Conservation (phyloP, 257 asterid species). For the Paulownia fortunei region DNA sequence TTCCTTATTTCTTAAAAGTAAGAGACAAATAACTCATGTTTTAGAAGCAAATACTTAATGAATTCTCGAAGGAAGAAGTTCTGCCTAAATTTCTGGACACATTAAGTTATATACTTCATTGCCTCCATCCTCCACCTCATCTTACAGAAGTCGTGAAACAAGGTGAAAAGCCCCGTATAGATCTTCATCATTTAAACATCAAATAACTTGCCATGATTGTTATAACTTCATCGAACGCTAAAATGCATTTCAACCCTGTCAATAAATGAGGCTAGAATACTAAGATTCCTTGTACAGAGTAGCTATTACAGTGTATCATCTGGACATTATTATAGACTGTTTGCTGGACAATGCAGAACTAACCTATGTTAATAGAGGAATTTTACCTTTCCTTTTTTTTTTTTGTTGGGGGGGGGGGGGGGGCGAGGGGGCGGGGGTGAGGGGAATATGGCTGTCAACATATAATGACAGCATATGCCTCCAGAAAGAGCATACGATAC, state of each 20-base stretch:
- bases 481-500: constrained; percentile 2
- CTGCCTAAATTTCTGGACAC: neutral
- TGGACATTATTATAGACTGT: neutral
- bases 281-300: neutral
- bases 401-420: no score
- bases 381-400: no score
- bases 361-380: no score
- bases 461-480: neutral
- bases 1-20: neutral
- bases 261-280: neutral
- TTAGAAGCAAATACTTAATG: neutral
- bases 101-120: neutral
- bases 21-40: neutral
- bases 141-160: neutral
- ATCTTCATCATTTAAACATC: neutral
- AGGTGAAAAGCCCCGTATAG: neutral
- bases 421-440: no score
- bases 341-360: no score
- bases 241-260: neutral
- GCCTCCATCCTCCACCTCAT: neutral
- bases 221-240: neutral
- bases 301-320: constrained; percentile 9
- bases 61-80: neutral
- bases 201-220: neutral
- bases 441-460: neutral